Conservation (phyloP, 2,329 filamentous ascomycete genomes). For the Coniella vitis region DNA sequence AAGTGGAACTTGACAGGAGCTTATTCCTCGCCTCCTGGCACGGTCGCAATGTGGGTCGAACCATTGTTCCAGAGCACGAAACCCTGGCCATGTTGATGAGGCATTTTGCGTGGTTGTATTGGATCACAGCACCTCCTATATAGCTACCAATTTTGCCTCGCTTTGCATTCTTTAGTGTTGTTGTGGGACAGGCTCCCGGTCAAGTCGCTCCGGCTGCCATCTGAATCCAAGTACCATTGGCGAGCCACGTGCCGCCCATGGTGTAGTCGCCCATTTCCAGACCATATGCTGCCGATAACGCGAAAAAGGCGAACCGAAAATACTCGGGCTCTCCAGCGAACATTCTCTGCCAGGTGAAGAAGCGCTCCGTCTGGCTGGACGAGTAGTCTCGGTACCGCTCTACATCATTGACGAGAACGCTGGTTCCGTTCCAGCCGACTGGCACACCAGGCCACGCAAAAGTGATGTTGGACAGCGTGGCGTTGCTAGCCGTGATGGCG, state of each 20-base stretch:
- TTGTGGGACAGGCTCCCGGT: background rate
- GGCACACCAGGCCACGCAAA: slow-evolving; percentile 23
- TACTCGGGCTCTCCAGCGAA: slow-evolving; percentile 19
- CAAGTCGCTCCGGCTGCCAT: slow-evolving; percentile 9
- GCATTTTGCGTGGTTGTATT: no score
- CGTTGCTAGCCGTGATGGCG: slow-evolving; percentile 27
- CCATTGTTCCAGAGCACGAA: no score
- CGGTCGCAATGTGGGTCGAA: no score
- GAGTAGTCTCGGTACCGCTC: slow-evolving; percentile 22
- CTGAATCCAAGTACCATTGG: slow-evolving; percentile 23
- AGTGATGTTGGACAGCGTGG: slow-evolving; percentile 45
- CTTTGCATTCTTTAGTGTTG: background rate
- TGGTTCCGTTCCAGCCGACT: slow-evolving; percentile 22
- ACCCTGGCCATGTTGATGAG: no score
- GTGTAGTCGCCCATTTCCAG: slow-evolving; percentile 20
- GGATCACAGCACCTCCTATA: background rate
- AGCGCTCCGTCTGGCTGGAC: slow-evolving; percentile 14
- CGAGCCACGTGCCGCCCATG: slow-evolving; percentile 22
- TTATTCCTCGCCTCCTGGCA: no score
- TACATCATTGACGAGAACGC: slow-evolving; percentile 26
- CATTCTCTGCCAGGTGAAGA: slow-evolving; percentile 20
- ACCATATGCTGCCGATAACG: slow-evolving; percentile 21
- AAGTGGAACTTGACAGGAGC: background rate
- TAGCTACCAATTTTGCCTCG: background rate
- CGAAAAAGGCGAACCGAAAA: slow-evolving; percentile 22